Base-by-base conservation (phyloP, 495 filamentous ascomycete genomes). In the Annulohypoxylon nitens region DNA sequence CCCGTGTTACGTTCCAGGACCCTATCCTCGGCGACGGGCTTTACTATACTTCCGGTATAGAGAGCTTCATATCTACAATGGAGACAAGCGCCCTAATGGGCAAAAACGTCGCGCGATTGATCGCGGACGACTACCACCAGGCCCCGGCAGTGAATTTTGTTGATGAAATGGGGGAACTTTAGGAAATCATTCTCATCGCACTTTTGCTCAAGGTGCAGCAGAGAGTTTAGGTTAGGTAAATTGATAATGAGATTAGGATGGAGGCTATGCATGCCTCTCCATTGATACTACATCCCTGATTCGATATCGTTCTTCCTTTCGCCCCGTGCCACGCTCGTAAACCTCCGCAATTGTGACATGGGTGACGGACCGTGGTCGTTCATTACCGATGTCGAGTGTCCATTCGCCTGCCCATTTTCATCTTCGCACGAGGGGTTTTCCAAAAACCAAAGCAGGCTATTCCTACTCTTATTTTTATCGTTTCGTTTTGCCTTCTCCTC, bases 21-120 rank as follows among this genome's bases (percentile, higher is more conserved):
- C 86, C 90, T 0, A 83, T 89, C 64, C 78, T 98, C 1, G 91
- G 86, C 9, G 73, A 85, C 1, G 85, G 87, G 0, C 77, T 98
- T 11, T 98, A 93, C 87, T 98, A 99, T 78, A 98, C 96, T 0
- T 90, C 92, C 47, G 95, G 92, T 0, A 97, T 98, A 60, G 96
- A 99, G 82, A 91, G 90, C 72, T 98, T 99, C 75, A 97, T 98
- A 67, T 93, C 90, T 12, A 97, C 96, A 0, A 99, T 99, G 96
- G 96, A 99, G 85, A 99, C 97, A 7, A 98, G 92, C 78, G 90
- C 92, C 0, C 79, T 98, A 75, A 97, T 97, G 95, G 96, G 96
- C 0, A 95, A 89, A 86, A 98, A 99, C 82, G 92, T 98, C 41
- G 96, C 96, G 11, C 85, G 86, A 26, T 81, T 98, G 45, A 87